These are phyloP conservation scores for Pholiota adiposa DNA, from an alignment of 1,284 basidiomycete species.

Conservation along the genomic window DNA sequence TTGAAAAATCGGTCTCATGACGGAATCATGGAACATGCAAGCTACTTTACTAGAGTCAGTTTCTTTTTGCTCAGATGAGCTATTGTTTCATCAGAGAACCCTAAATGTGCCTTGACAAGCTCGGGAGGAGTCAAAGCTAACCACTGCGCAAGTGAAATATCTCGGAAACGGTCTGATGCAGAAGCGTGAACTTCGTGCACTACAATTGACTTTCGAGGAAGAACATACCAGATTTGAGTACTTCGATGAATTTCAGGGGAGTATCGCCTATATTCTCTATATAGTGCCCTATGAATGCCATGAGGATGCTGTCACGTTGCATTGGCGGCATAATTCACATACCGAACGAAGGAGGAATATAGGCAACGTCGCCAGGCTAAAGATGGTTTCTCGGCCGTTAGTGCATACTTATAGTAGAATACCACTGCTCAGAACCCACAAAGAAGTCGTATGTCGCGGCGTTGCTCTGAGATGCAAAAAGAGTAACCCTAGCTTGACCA, in stretches of 20 bases:
- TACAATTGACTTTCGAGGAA: neutral
- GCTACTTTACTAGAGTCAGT: slow-evolving; percentile 21
- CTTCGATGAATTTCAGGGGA: slow-evolving; percentile 62
- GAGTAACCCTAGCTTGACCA: slow-evolving; percentile 57
- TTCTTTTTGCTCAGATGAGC: slow-evolving; percentile 40
- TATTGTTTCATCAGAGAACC: slow-evolving; percentile 48
- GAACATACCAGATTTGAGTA: slow-evolving; percentile 56
- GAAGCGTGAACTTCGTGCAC: neutral
- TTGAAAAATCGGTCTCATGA: too few relatives aligned
- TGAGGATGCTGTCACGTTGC: slow-evolving; percentile 1
- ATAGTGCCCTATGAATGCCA: slow-evolving; percentile 53
- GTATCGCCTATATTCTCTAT: slow-evolving; percentile 72
- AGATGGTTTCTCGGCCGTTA: neutral
- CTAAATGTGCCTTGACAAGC: slow-evolving; percentile 58
- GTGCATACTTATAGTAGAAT: too few relatives aligned
- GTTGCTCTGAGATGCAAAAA: slow-evolving; percentile 60
- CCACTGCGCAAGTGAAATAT: slow-evolving; percentile 55
- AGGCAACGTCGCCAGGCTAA: slow-evolving; percentile 63
- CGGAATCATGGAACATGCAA: too few relatives aligned
- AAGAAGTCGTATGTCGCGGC: slow-evolving; percentile 69
- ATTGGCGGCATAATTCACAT: slow-evolving; percentile 5
- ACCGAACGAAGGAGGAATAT: slow-evolving; percentile 57
- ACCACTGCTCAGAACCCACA: too few relatives aligned
- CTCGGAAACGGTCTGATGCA: slow-evolving; percentile 37
- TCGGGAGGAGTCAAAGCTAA: slow-evolving; percentile 56